Conservation (phyloP, 148 eudicot species). For the Camellia japonica region DNA sequence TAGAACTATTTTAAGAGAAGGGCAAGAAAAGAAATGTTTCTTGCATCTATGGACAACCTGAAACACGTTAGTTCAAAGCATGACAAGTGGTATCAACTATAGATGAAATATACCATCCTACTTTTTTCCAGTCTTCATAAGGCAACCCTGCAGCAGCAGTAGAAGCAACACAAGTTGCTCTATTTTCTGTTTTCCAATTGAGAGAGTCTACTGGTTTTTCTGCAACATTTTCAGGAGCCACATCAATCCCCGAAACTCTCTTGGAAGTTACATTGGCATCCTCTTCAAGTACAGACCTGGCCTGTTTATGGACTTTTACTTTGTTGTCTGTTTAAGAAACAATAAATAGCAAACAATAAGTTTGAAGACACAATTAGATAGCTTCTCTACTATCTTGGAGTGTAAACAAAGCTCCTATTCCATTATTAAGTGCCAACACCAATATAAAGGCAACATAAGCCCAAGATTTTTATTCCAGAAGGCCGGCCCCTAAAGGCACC, state of each 20-base stretch:
- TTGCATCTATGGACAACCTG: neutral
- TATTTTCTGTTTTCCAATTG: neutral
- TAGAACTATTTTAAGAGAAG: neutral
- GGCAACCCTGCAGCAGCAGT: slow-evolving; percentile 7
- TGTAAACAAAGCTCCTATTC: neutral
- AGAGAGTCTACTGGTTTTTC: neutral
- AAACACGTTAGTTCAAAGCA: neutral
- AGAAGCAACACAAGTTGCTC: neutral
- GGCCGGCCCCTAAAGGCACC: neutral
- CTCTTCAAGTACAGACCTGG: neutral
- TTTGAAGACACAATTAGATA: neutral
- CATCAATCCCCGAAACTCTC: neutral
- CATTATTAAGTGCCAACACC: neutral
- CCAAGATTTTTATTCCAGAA: neutral
- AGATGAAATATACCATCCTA: neutral
- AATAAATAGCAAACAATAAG: neutral
- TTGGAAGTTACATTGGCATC: slow-evolving; percentile 1
- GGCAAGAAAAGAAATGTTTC: neutral
- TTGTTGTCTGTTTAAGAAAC: neutral
- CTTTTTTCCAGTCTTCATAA: slow-evolving; percentile 2
- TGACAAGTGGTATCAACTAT: neutral
- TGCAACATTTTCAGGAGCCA: slow-evolving; percentile 4
- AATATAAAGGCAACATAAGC: neutral
- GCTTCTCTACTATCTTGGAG: neutral
- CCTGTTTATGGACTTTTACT: neutral